Base-by-base conservation (phyloP, 2,329 filamentous ascomycete genomes). In the Emergomyces orientalis region DNA sequence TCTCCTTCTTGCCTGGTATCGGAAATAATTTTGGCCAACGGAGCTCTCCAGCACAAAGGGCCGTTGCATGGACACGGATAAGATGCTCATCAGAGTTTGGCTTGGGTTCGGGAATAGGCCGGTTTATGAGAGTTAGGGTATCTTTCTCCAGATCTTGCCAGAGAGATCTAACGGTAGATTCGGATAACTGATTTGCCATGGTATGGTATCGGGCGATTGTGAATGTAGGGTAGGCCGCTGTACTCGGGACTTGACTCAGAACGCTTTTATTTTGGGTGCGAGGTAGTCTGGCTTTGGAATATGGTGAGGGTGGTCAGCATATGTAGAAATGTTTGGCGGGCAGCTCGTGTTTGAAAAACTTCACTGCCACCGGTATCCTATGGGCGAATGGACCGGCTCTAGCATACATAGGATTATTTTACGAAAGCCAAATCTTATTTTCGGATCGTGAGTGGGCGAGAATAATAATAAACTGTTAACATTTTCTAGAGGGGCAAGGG, bases 11-110 rank as follows among this genome's bases (percentile, higher is more conserved):
- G 1, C 65, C 67, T 2, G 67, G 63, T 2, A 63, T 61, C 13
- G 71, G 60, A 58, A 73, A 71, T 27, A 71, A 68, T 47, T 71
- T 71, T 1, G 76, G 72, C 79, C 78, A 81, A 66, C 71, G 69
- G 13, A 81, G 74, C 64, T 81, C 79, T 17, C 75, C 74, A 2
- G 74, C 71, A 49, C 75, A 79, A 17, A 78, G 71, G 7, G 77
- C 73, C 41, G 72, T 72, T 58, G 75, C 67, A 59, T 76, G 71
- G 5, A 76, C 71, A 55, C 71, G 71, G 70, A 81, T 74, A 25
- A 79, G 71, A 66, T 80, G 72, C 63, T 76, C 72, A 30, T 65
- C 55, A 34, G 59, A 67, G 25, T 64, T 65, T 51, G 65, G 69
- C 62, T 67, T 57, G 67, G 73, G 52, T 64, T 57, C 49, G 62